Evolutionary conservation across 768 basidiomycete genomes (phyloP), one percentile per base, ranked within the genome.

Genomic region (Austroboletus festivus): DNA sequence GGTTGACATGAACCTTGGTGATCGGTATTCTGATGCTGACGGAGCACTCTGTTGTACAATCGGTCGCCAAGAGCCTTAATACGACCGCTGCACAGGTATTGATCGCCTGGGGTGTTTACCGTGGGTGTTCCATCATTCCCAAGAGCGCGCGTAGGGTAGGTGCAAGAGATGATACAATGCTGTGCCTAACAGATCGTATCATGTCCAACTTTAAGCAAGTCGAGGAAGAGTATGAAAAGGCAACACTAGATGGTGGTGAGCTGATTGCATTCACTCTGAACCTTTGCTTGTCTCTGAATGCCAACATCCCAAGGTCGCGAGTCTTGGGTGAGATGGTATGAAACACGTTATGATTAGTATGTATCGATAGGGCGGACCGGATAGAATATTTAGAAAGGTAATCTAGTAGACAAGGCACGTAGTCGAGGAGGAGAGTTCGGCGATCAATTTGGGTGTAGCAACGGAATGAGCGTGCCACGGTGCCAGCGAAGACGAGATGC

Each of bases 121-220:
- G 89, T 35, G 91, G 89, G 12, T 85, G 82, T 66, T 83, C 82
- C 9, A 85, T 93, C 52, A 89, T 93, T 58, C 91, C 91, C 16
- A 93, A 93, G 77, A 83, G 81, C 47, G 86, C 90, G 22, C 73
- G 83, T 48, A 84, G 60, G 68, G 75, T 78, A 33, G 18, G 64
- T 35, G 20, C 21, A 38, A 16, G 44, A 37, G 13, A 22, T 13
- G 15, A n/a, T 2, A 16, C 16, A n/a, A 53, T 26, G 7, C 10
- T 4, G 8, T 38, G 43, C 34, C n/a, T n/a, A n/a, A n/a, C 51
- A 74, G 79, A 72, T 4, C 85, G 86, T 34, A 85, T 90, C 68
- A 63, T 73, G 44, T 83, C 82, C 52, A 91, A 93, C 73, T 89
- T 89, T 73, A 64, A 86, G 70, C 83, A 90, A 60, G 75, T 90